Percentiles rank a stretch among this genome's conserved stretches.
Evolutionary conservation across 2,329 filamentous ascomycete genomes (phyloP).

Genomic region (Exophiala aquamarina): DNA sequence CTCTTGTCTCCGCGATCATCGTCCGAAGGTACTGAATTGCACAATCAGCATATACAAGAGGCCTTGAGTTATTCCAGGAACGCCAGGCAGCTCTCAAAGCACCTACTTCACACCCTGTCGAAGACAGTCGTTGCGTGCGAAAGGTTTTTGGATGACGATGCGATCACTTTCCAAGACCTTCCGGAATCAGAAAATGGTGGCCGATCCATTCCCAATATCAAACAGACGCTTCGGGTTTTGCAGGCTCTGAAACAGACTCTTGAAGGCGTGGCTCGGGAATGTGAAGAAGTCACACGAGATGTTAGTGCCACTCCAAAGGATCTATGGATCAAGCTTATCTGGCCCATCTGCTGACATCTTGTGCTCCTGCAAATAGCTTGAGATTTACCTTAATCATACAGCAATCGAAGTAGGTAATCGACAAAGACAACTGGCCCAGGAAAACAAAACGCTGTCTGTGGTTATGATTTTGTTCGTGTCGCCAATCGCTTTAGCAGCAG

Average conservation of each 20-base stretch:
- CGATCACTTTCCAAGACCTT: background rate
- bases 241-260: too few species aligned
- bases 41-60: background rate
- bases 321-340: too few species aligned
- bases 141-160: background rate
- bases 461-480: background rate
- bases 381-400: background rate
- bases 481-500: constrained; percentile 2
- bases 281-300: too few species aligned
- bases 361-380: background rate
- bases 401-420: background rate
- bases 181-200: background rate
- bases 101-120: background rate
- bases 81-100: background rate
- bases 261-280: too few species aligned
- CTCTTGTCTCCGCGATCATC: background rate
- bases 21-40: background rate
- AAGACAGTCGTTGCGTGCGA: background rate
- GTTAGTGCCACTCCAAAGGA: too few species aligned
- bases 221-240: too few species aligned
- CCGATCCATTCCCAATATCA: too few species aligned
- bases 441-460: background rate
- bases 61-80: background rate
- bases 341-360: background rate
- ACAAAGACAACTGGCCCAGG: background rate